Evolutionary conservation across 2,329 filamentous ascomycete species (phyloP).

Genomic region (Aspergillus neoniger): DNA sequence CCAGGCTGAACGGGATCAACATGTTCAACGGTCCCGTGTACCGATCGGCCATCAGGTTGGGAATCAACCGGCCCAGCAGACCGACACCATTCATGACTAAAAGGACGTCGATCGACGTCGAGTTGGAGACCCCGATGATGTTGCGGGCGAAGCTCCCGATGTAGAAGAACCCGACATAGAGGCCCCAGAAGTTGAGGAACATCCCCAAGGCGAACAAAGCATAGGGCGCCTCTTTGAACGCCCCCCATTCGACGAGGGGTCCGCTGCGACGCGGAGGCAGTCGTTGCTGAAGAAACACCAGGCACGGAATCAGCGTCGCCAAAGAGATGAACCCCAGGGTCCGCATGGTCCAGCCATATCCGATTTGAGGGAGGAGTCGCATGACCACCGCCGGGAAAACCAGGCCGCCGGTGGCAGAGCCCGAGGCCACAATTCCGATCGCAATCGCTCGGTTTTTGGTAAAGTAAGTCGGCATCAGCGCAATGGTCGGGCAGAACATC

Average conservation of each 20-base stretch:
- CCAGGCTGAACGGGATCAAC: constrained; percentile 54
- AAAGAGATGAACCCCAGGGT: constrained; percentile 63
- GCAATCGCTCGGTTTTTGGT: constrained; percentile 60
- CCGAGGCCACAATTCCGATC: constrained; percentile 60
- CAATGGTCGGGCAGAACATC: constrained; percentile 56
- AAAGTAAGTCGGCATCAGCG: constrained; percentile 64
- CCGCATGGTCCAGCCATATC: constrained; percentile 67
- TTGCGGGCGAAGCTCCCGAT: constrained; percentile 45
- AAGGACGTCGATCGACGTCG: constrained; percentile 60
- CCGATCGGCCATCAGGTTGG: constrained; percentile 60
- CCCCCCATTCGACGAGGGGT: constrained; percentile 53
- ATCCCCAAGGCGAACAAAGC: constrained; percentile 45
- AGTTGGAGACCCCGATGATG: constrained; percentile 44
- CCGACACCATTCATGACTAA: constrained; percentile 67
- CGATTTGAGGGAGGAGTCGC: constrained; percentile 60
- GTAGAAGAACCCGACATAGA: constrained; percentile 59
- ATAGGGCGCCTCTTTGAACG: constrained; percentile 55
- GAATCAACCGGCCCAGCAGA: constrained; percentile 58
- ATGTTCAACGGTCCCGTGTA: constrained; percentile 62
- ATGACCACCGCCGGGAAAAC: constrained; percentile 62
- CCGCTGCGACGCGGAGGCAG: constrained; percentile 54
- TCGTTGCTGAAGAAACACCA: constrained; percentile 52
- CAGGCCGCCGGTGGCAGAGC: constrained; percentile 63
- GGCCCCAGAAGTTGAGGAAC: constrained; percentile 52
- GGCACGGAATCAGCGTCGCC: constrained; percentile 42